A percentile compares a stretch with the other conserved stretches of the same genome.
These are phyloP conservation scores for Lyophyllum shimeji DNA, from an alignment of 768 basidiomycete genomes.

Conservation along the genomic window DNA sequence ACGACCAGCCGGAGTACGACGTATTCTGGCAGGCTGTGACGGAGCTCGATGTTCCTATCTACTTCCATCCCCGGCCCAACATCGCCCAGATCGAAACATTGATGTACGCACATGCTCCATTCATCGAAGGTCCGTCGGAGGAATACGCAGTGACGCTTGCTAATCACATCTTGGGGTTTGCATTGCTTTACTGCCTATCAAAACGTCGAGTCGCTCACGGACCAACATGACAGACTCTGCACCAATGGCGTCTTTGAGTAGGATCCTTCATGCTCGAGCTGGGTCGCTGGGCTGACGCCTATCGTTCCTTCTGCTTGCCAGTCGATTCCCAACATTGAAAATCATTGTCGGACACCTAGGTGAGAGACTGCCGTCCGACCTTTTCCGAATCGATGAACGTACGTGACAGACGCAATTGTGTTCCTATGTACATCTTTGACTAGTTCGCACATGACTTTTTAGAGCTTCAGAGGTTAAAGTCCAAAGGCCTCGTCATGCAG, in stretches of 20 bases:
- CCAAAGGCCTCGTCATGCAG: conserved; percentile 35
- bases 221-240: conserved; percentile 22
- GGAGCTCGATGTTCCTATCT: conserved; percentile 37
- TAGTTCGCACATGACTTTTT: neutral
- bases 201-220: neutral
- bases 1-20: conserved; percentile 38
- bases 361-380: conserved; percentile 41
- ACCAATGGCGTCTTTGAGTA: conserved; percentile 42
- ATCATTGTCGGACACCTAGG: conserved; percentile 44
- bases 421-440: neutral
- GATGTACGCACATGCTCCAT: conserved; percentile 32
- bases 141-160: conserved; percentile 39
- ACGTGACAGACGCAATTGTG: conserved; percentile 6
- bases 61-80: conserved; percentile 36
- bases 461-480: conserved; percentile 31
- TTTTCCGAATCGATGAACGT: conserved; percentile 40
- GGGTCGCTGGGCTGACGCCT: neutral
- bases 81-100: conserved; percentile 24
- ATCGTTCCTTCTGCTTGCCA: conserved; percentile 8
- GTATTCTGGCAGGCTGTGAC: conserved; percentile 37
- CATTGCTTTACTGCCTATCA: neutral
- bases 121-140: conserved; percentile 32
- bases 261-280: neutral
- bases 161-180: conserved; percentile 39
- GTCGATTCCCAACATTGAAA: conserved; percentile 40